Percentiles rank a stretch among this genome's conserved stretches.
These are phyloP conservation scores for Salinomyces thailandicus DNA, from an alignment of 2,329 filamentous ascomycete genomes.

Conservation along the genomic window DNA sequence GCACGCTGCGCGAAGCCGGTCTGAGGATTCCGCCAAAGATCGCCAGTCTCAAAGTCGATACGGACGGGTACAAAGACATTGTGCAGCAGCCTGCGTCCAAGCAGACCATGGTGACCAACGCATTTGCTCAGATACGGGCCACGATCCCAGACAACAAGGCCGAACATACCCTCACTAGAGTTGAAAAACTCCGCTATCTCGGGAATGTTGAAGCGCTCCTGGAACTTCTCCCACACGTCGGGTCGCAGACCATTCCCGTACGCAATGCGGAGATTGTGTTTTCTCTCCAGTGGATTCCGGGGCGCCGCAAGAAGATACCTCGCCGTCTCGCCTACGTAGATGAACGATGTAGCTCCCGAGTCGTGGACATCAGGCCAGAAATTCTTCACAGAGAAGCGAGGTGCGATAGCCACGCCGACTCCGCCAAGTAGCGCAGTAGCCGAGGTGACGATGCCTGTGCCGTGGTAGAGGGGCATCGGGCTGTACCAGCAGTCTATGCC, in stretches of 20 bases:
- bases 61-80: conserved; percentile 55
- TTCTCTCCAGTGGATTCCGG: conserved; percentile 47
- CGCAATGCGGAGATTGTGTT: conserved; percentile 48
- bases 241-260: conserved; percentile 58
- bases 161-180: conserved; percentile 61
- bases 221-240: conserved; percentile 57
- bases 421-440: conserved; percentile 46
- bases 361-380: conserved; percentile 66
- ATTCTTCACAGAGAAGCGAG: conserved; percentile 54
- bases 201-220: conserved; percentile 51
- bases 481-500: conserved; percentile 54
- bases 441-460: conserved; percentile 58
- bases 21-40: conserved; percentile 53
- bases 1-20: conserved; percentile 57
- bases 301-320: conserved; percentile 62
- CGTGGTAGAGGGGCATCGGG: conserved; percentile 70
- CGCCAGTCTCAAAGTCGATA: conserved; percentile 58
- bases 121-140: conserved; percentile 56
- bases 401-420: conserved; percentile 50
- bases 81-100: conserved; percentile 43
- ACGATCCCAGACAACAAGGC: conserved; percentile 29
- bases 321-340: conserved; percentile 69
- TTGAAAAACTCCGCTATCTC: conserved; percentile 67
- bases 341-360: conserved; percentile 56
- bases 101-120: conserved; percentile 60